Percentiles rank a stretch among this genome's conserved stretches.
These are phyloP conservation scores for Magnolia sinica DNA, from an alignment of 164 flowering plant genomes.

Conservation along the genomic window DNA sequence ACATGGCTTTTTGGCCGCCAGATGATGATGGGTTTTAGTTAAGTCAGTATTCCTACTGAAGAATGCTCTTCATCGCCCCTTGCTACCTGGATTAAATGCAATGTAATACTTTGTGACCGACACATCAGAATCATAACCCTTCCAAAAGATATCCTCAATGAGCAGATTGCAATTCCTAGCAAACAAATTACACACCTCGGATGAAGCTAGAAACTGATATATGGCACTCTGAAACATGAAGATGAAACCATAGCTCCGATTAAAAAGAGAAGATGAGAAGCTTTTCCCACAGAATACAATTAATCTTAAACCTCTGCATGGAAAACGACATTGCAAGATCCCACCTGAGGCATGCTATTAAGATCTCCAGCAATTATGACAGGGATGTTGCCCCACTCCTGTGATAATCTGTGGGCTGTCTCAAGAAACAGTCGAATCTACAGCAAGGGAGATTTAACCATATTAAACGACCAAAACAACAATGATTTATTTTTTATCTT, in stretches of 20 bases:
- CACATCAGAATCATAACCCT: neutral
- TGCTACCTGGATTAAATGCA: too few relatives aligned
- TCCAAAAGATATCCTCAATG: neutral
- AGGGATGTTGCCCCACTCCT: slow-evolving; percentile 72
- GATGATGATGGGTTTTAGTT: neutral
- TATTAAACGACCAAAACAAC: neutral
- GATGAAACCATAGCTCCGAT: slow-evolving; percentile 8
- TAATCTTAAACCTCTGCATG: slow-evolving; percentile 3
- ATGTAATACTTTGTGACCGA: neutral
- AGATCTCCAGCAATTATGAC: slow-evolving; percentile 76
- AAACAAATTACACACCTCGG: slow-evolving; percentile 50
- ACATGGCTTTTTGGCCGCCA: too few relatives aligned
- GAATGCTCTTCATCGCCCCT: neutral
- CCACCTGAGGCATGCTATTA: slow-evolving; percentile 76
- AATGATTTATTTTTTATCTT: too few relatives aligned
- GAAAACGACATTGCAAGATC: slow-evolving; percentile 7
- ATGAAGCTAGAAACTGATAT: slow-evolving; percentile 69
- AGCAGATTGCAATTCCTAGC: neutral
- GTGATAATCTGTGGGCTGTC: slow-evolving; percentile 60
- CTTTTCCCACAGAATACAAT: neutral
- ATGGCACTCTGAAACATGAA: slow-evolving; percentile 64
- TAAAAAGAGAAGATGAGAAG: neutral
- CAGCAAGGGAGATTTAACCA: neutral
- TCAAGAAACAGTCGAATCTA: slow-evolving; percentile 68
- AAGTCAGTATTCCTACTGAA: neutral